Evolutionary conservation across 768 basidiomycete species (phyloP), one percentile per base, ranked within the genome.

Genomic region (Pisolithus albus): DNA sequence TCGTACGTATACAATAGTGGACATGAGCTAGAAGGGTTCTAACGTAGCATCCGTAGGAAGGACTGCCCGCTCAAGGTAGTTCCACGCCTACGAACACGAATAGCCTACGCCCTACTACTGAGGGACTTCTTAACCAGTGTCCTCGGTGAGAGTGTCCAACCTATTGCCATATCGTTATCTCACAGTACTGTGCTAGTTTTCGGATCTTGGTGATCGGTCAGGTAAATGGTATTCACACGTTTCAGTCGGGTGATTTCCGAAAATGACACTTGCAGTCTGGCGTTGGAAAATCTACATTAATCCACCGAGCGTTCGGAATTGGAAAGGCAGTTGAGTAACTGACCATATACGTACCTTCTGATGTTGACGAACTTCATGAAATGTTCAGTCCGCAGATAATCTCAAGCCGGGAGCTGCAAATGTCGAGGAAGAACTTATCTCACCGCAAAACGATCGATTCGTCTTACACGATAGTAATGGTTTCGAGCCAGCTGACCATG

Each of bases 171-270:
- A 26, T 13, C 13, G 13, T 4, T 43, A 15, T 43, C 10, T 45
- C 4, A 9, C 16, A 16, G 38, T 37, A 7, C 5, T 32, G 16
- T 24, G 2, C 23, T 41, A 53, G 52, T 16, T 53, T 53, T 19
- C 52, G 52, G 19, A 44, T 53, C 28, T 18, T 53, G 10, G 49
- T 53, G 3, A 46, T 50, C 24, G 52, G 52, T 23, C 44, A 53
- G 42, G 52, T 53, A 54, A 2, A 8, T 4, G 1, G 15, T n/a
- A 13, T 38, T 30, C 7, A 15, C 37, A 15, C 5, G 26, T 3
- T 34, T 6, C 8, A 26, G 4, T 37, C n/a, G 7, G 3, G 7
- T 38, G 15, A 15, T 16, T 53, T 7, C 49, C 44, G 4, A 19
- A 10, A 19, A 51, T 15, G 3, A 24, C n/a, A 18, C 15, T 15